These are phyloP conservation scores for Pichia insulana DNA, from an alignment of 805 yeast genomes.

Conservation along the genomic window DNA sequence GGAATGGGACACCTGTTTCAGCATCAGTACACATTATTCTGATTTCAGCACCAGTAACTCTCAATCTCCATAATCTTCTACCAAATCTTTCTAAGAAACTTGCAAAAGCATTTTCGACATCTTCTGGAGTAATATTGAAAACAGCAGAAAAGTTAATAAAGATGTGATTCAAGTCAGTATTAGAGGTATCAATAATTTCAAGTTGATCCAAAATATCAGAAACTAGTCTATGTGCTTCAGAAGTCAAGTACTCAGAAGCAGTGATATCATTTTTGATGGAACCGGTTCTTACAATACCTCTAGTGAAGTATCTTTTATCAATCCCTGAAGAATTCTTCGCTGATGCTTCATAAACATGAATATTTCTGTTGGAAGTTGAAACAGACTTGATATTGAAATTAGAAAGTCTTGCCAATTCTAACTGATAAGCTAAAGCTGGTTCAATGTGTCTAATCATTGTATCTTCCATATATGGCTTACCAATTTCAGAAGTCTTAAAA, in stretches of 20 bases:
- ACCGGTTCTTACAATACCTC: conserved; percentile 97
- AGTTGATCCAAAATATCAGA: conserved; percentile 90
- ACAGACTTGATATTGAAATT: conserved; percentile 93
- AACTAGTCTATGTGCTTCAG: conserved; percentile 95
- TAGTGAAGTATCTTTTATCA: conserved; percentile 91
- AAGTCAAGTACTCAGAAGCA: conserved; percentile 86
- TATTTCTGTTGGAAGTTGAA: conserved; percentile 92
- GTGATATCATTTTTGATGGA: conserved; percentile 87
- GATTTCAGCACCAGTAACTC: conserved; percentile 96
- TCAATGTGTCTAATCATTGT: conserved; percentile 94
- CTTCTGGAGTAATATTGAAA: conserved; percentile 88
- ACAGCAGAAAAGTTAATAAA: conserved; percentile 95
- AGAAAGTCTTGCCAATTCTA: conserved; percentile 87
- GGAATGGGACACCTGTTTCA: conserved; percentile 80
- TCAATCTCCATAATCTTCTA: conserved; percentile 89
- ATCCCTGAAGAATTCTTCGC: conserved; percentile 83
- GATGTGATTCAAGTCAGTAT: conserved; percentile 93
- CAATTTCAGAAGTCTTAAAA: conserved; percentile 47
- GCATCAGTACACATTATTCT: conserved; percentile 93
- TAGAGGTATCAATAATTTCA: conserved; percentile 88
- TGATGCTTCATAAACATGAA: conserved; percentile 93
- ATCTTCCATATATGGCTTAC: conserved; percentile 79
- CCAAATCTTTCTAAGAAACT: conserved; percentile 97
- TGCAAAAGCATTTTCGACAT: conserved; percentile 96
- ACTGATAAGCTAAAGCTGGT: conserved; percentile 96